A percentile compares a stretch with the other conserved stretches of the same genome.
Conservation (phyloP, 768 basidiomycete species). For the Calvatia gigantea region DNA sequence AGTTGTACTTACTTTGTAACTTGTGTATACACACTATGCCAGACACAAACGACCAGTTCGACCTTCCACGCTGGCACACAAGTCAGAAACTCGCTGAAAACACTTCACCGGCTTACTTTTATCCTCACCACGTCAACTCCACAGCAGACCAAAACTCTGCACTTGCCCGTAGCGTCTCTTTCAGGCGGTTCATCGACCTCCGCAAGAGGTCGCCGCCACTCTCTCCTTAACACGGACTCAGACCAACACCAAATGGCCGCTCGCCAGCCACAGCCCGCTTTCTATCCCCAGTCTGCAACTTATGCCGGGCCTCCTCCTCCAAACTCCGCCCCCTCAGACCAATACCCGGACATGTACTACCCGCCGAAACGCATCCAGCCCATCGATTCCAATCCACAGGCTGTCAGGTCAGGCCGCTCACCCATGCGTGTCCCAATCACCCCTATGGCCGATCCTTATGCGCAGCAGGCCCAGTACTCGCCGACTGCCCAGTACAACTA, state of each 20-base stretch:
- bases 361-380: conserved; percentile 55
- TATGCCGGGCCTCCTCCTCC: conserved; percentile 33
- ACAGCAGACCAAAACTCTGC: conserved; percentile 43
- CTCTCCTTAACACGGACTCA: conserved; percentile 63
- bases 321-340: conserved; percentile 41
- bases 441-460: conserved; percentile 65
- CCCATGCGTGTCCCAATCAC: conserved; percentile 56
- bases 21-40: conserved; percentile 41
- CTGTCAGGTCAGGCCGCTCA: conserved; percentile 52
- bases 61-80: conserved; percentile 71
- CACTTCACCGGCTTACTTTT: conserved; percentile 46
- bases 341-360: conserved; percentile 63
- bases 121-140: conserved; percentile 34
- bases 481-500: conserved; percentile 55
- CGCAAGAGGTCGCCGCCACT: conserved; percentile 61
- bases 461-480: conserved; percentile 66
- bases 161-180: conserved; percentile 67
- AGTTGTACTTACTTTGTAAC: no score
- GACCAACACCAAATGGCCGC: conserved; percentile 34
- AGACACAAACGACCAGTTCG: conserved; percentile 79
- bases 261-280: conserved; percentile 43
- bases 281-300: conserved; percentile 46
- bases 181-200: conserved; percentile 43
- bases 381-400: conserved; percentile 38
- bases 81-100: conserved; percentile 42